Base-by-base conservation (phyloP, 169 alveolate genomes). In the Plasmodium knowlesi region DNA sequence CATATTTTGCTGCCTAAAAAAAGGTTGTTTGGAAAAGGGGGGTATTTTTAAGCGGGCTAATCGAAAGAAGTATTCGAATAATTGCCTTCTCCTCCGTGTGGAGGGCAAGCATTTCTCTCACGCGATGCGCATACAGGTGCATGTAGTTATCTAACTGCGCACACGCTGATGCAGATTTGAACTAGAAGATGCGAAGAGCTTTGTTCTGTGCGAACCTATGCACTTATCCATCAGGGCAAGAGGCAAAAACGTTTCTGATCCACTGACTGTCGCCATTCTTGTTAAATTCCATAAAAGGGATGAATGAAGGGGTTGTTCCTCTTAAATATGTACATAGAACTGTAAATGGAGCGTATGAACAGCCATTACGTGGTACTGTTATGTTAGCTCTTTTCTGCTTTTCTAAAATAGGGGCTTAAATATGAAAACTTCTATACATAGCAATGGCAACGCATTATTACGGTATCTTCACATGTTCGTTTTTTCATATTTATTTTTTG, bases 141-240 rank as follows among this genome's bases (percentile, higher is more conserved):
- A 22, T 54, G 72, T 57, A 30, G n/a, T 19, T 79, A n/a, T 79
- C 22, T 79, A 41, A 37, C 41, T 19, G 37, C 30, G 73, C 70
- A 79, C 32, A 32, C 54, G 43, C 28, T 34, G 6, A 74, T 74
- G 76, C 76, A 67, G 37, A 67, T 67, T 28, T 67, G 76, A 67
- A 67, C 76, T 67, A 25, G 67, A 10, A 80, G 25, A 54, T 30
- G 34, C 19, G 14, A 5, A 80, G 34, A 19, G 30, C 32, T 39
- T 32, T 14, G n/a, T 8, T 16, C 54, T 37, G 43, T 16, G 25
- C 82, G 50, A n/a, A 91, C 95, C 95, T 30, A 98, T 97, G 95
- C 99, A 98, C 92, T 98, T 98, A 96, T 98, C 99, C 70, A 98
- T 97, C 74, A 98, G 96, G 72, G 99, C 99, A 74, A 98, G 97